Conservation (phyloP, 2,329 filamentous ascomycete species). For the Pochonia chlamydosporia region DNA sequence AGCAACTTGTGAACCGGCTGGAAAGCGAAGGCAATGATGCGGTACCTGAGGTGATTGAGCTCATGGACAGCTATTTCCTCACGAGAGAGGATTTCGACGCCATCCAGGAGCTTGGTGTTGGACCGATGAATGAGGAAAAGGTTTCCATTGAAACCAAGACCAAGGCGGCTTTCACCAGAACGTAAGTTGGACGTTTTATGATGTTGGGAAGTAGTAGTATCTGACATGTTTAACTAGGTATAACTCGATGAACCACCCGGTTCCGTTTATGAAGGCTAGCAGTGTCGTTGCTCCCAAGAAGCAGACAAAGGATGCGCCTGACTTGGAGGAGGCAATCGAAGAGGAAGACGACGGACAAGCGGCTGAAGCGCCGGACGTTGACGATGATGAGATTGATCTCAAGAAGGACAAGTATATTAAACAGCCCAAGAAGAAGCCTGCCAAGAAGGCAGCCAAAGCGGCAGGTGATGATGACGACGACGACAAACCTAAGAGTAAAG, state of each 20-base stretch:
- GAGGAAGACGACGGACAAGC: slow-evolving; percentile 75
- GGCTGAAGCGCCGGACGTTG: slow-evolving; percentile 51
- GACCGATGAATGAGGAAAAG: slow-evolving; percentile 68
- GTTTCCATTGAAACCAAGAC: slow-evolving; percentile 79
- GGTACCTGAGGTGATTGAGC: slow-evolving; percentile 76
- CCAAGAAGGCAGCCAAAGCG: slow-evolving; percentile 38
- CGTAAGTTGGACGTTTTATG: slow-evolving; percentile 61
- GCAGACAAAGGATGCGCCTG: slow-evolving; percentile 69
- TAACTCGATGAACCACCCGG: slow-evolving; percentile 77
- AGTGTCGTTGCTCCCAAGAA: slow-evolving; percentile 69
- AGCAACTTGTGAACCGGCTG: slow-evolving; percentile 68
- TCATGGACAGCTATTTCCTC: slow-evolving; percentile 96
- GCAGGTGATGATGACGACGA: slow-evolving; percentile 48
- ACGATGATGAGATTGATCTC: slow-evolving; percentile 73
- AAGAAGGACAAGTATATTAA: slow-evolving; percentile 97
- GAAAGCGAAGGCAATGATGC: slow-evolving; percentile 75
- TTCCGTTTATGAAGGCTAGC: slow-evolving; percentile 94
- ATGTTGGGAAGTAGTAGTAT: background rate
- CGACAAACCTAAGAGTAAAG: slow-evolving; percentile 45
- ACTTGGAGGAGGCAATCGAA: slow-evolving; percentile 93
- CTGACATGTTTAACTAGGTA: slow-evolving; percentile 51
- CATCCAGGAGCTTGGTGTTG: slow-evolving; percentile 85
- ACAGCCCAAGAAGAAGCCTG: slow-evolving; percentile 66
- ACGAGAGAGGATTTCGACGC: slow-evolving; percentile 93
- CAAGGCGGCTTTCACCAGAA: slow-evolving; percentile 83